Evolutionary conservation across 495 filamentous ascomycete species (phyloP), one percentile per base, ranked within the genome.

Genomic region (Talaromyces adpressus): DNA sequence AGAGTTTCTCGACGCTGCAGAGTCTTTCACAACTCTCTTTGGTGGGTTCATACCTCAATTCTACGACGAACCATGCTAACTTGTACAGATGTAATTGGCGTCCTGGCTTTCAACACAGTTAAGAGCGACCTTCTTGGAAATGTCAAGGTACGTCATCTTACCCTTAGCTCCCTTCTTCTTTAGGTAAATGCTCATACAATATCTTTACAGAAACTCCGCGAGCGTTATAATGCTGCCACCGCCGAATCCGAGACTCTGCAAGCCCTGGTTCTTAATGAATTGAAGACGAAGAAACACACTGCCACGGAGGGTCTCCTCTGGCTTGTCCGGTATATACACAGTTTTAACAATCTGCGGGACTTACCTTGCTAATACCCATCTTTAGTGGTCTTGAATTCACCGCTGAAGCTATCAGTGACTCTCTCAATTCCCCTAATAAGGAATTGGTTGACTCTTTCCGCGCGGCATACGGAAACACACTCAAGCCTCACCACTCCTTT

Each of bases 51-150:
- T 32, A 49, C 25, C 62, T 56, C 27, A 9, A 18, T 27, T 53
- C 18, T 34, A 27, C 34, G 16, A 32, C 41, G 54, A 18, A 16
- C 27, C 7, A 22, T 66, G 8, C 59, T 29, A 59, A 62, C 27
- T 61, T 53, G 4, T 41, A 49, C 65, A 96, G 93, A 96, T 72
- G 75, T 90, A 36, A 83, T 98, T 30, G 92, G 91, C 53, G 89
- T 87, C 39, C 79, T 85, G 14, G 91, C 92, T 63, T 97, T 98
- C 78, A 82, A 75, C 5, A 86, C 88, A 27, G 93, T 98, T 63
- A 96, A 97, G 82, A 89, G 76, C 64, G 94, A 98, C 75, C 88
- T 98, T 81, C 67, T 85, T 8, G 91, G 91, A 70, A 98, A 98
- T 73, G 85, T 98, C 74, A 91, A 92, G 85, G 93, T 97, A 72